phyloP scores from a whole-genome alignment of 2,329 filamentous ascomycete species.

The Didymella sp. region DNA sequence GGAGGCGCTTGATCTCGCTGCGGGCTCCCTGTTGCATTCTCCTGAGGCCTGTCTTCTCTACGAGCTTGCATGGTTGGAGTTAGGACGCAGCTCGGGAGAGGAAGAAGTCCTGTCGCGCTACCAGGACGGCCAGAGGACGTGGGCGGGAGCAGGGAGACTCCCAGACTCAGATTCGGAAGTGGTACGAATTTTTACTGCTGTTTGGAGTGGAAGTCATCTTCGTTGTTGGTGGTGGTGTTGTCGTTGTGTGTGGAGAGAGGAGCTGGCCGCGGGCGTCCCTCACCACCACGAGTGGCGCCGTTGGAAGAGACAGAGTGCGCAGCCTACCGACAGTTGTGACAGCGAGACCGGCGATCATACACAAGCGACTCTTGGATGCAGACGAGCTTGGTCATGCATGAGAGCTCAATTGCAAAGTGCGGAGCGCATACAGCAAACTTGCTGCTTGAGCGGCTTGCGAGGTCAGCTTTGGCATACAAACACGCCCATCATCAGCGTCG shows the following conservation, averaged over 20 bases:
- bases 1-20: neutral
- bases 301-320: neutral
- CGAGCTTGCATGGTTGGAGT: neutral
- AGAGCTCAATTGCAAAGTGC: neutral
- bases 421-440: neutral
- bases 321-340: neutral
- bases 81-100: neutral
- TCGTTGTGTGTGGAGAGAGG: conserved; percentile 2
- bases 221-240: neutral
- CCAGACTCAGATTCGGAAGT: neutral
- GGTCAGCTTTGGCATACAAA: neutral
- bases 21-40: neutral
- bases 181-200: neutral
- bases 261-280: neutral
- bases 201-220: neutral
- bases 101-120: neutral
- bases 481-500: neutral
- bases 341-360: neutral
- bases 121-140: too few species aligned
- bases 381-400: neutral
- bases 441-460: neutral
- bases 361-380: neutral
- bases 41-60: neutral
- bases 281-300: conserved; percentile 7
- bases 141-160: neutral